Percentiles rank a stretch among this genome's conserved stretches.
Conservation (phyloP, 768 basidiomycete species). For the Mycena filopes region DNA sequence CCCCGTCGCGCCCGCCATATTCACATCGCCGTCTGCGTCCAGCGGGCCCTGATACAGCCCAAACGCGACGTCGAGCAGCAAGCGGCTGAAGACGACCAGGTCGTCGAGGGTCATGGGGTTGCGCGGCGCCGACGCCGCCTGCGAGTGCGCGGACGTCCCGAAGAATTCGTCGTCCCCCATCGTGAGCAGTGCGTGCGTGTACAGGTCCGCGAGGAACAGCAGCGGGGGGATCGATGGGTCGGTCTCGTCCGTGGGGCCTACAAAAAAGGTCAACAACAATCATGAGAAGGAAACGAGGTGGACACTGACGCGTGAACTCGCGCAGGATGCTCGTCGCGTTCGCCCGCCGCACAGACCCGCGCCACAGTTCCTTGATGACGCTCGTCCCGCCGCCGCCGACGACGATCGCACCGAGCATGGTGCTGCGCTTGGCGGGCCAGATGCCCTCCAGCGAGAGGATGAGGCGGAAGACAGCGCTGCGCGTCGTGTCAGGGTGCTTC, state of each 20-base stretch:
- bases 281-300: conserved; percentile 2
- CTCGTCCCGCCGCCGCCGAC: conserved; percentile 63
- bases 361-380: conserved; percentile 80
- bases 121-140: conserved; percentile 47
- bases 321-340: conserved; percentile 30
- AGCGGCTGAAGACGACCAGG: conserved; percentile 75
- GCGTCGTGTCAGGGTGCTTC: conserved; percentile 46
- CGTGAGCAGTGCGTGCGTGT: conserved; percentile 85
- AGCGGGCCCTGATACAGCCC: conserved; percentile 66
- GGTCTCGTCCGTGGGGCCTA: conserved; percentile 48
- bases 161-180: conserved; percentile 99
- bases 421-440: conserved; percentile 69
- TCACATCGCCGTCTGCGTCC: conserved; percentile 40
- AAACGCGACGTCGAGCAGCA: conserved; percentile 87
- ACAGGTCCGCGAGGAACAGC: conserved; percentile 83
- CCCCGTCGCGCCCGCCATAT: conserved; percentile 39
- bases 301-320: conserved; percentile 18
- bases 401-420: conserved; percentile 65
- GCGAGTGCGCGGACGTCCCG: conserved; percentile 45
- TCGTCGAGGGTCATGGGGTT: conserved; percentile 90
- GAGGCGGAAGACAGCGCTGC: conserved; percentile 64
- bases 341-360: conserved; percentile 69
- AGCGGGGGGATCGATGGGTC: conserved; percentile 68
- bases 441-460: conserved; percentile 66
- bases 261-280: neutral